Conservation (phyloP, 2,329 filamentous ascomycete genomes). For the Paecilomyces formosus region DNA sequence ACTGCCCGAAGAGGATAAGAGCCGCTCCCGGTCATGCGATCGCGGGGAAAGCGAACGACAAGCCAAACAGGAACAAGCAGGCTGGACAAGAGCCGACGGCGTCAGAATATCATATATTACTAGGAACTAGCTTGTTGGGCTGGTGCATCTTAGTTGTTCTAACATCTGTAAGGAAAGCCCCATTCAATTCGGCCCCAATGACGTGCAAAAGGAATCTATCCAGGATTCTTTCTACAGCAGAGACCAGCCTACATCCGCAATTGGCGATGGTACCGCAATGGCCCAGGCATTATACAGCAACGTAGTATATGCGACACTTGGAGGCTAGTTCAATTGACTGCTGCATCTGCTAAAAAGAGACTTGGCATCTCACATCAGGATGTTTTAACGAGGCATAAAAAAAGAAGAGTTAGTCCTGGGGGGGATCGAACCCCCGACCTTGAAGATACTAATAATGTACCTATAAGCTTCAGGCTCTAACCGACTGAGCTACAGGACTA, state of each 20-base stretch:
- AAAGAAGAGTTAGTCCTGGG: neutral
- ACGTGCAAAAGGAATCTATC: neutral
- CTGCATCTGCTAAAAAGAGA: neutral
- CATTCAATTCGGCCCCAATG: neutral
- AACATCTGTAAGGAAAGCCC: no score
- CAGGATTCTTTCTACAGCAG: neutral
- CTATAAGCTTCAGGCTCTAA: neutral
- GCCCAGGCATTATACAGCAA: neutral
- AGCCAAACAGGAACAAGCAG: neutral
- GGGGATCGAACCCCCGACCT: neutral
- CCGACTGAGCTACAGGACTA: neutral
- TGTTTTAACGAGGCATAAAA: no score
- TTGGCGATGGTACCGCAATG: neutral
- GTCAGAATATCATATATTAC: neutral
- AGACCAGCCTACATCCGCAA: neutral
- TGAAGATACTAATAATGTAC: neutral
- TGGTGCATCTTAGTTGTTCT: no score
- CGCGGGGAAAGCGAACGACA: constrained; percentile 25
- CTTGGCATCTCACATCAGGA: neutral
- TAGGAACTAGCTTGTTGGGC: no score
- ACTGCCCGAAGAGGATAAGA: constrained; percentile 15
- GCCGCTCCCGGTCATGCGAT: constrained; percentile 27
- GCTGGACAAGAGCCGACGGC: neutral
- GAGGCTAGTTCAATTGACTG: neutral
- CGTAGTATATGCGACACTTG: neutral